phyloP scores from a whole-genome alignment of 2,329 filamentous ascomycete genomes.

The Fusarium aywerte region DNA sequence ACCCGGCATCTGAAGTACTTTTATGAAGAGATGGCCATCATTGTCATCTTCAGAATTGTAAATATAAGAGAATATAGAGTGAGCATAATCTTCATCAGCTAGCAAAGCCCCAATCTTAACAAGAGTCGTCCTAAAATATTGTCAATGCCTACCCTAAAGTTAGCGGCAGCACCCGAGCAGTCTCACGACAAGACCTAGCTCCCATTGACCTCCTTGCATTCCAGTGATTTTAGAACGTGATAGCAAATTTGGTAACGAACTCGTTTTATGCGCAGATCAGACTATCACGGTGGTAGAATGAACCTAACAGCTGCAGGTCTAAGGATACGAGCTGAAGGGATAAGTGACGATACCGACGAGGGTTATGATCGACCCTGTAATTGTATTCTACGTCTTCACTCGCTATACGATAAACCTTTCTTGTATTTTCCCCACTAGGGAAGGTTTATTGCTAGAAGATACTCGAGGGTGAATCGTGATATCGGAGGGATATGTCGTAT shows the following conservation, averaged over 20 bases:
- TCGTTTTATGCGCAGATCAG: conserved; percentile 1
- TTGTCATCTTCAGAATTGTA: too few species aligned
- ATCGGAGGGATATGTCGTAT: conserved; percentile 5
- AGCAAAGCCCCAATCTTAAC: too few species aligned
- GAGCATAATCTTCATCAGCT: too few species aligned
- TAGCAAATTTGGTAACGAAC: not conserved
- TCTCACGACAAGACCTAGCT: not conserved
- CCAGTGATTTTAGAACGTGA: not conserved
- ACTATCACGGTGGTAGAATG: not conserved
- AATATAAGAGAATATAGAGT: too few species aligned
- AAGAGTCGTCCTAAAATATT: too few species aligned
- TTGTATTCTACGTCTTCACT: not conserved
- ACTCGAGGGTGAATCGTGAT: not conserved
- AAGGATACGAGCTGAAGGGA: conserved; percentile 14
- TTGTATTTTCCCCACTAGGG: not conserved
- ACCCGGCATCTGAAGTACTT: too few species aligned
- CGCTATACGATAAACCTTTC: not conserved
- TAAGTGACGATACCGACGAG: not conserved
- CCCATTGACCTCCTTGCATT: not conserved
- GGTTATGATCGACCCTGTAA: conserved; percentile 6
- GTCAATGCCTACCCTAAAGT: not conserved
- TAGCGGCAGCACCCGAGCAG: too few species aligned
- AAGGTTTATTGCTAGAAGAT: not conserved
- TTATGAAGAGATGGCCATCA: too few species aligned
- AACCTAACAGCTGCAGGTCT: not conserved